Evolutionary conservation across 2,329 filamentous ascomycete species (phyloP), one percentile per base, ranked within the genome.

Genomic region (Sclerotinia trifoliorum): DNA sequence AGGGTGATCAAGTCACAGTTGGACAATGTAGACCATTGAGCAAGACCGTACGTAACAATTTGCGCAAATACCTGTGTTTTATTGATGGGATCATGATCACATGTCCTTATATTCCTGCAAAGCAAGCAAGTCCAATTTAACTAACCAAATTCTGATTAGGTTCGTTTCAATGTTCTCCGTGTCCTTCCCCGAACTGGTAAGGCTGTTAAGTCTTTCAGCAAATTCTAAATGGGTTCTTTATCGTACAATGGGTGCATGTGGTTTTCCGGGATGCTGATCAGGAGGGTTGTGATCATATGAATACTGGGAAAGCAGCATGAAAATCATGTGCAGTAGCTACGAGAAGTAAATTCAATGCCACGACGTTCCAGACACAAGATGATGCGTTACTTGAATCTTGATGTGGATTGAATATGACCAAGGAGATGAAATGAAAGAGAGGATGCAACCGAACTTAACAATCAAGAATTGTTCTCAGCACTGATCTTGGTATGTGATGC

Each of bases 81-180:
- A 2, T 13, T 39, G 4, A 26, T 24, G 32, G 3, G 15, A 51
- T 26, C 13, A 19, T 51, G 39, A 42, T 42, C 39, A 42, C 5
- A 42, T 17, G 39, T 42, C 39, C 35, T 26, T 42, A 8, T n/a
- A 15, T 60, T 5, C 42, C 13, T 10, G 10, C 29, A 24, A 10
- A 7, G 7, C 8, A 21, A 44, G 21, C 17, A 44, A 7, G 0
- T 44, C 54, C 21, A 26, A 6, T 4, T 13, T 42, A 19, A 26
- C 56, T 66, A 55, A 56, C 10, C 8, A n/a, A 24, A 49, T n/a
- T 21, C 8, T 15, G 6, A 70, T 62, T 75, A 96, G 93, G 91
- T 97, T 81, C 95, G 95, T 82, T 99, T 99, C 92, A 99, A 99
- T 87, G 94, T 97, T 81, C 92, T 99, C 81, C 94, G 95, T 80